Conservation (phyloP, 306 rosid genomes). For the Carpinus viminea region DNA sequence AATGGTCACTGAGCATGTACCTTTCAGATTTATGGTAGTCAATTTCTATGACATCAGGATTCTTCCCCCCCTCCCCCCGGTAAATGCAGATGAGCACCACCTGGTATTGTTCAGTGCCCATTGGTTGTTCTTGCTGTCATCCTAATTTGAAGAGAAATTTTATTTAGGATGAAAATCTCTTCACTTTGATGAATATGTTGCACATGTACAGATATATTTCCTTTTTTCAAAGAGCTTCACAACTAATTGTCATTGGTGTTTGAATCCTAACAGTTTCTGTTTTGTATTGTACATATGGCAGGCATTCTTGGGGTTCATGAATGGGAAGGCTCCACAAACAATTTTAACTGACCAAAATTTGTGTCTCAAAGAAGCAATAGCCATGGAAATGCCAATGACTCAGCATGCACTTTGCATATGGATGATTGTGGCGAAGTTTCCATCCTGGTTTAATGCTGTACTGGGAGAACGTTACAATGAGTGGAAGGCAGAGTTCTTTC, state of each 20-base stretch:
- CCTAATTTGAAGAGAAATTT: not conserved
- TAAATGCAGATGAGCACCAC: conserved; percentile 5
- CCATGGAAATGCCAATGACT: conserved; percentile 68
- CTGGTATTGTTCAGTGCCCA: not conserved
- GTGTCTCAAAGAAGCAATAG: conserved; percentile 90
- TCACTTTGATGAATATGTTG: conserved; percentile 3
- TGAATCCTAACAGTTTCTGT: conserved; percentile 19
- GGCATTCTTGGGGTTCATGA: conserved; percentile 90
- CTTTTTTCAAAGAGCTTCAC: conserved; percentile 8
- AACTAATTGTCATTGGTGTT: conserved; percentile 36
- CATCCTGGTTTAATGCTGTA: conserved; percentile 97
- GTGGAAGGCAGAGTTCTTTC: conserved; percentile 90
- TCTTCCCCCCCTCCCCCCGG: not conserved
- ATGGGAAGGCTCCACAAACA: conserved; percentile 91
- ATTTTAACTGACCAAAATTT: conserved; percentile 84
- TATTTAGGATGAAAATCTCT: not conserved
- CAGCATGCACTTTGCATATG: conserved; percentile 94
- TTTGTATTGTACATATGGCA: conserved; percentile 48
- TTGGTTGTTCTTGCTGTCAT: not conserved
- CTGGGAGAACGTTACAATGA: conserved; percentile 95
- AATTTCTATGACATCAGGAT: not conserved
- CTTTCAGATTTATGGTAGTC: not conserved
- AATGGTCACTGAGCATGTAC: not conserved
- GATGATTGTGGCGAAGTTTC: conserved; percentile 97
- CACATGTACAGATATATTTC: conserved; percentile 17